Conservation (phyloP, 2,329 filamentous ascomycete species). For the Tolypocladium ovalisporum region DNA sequence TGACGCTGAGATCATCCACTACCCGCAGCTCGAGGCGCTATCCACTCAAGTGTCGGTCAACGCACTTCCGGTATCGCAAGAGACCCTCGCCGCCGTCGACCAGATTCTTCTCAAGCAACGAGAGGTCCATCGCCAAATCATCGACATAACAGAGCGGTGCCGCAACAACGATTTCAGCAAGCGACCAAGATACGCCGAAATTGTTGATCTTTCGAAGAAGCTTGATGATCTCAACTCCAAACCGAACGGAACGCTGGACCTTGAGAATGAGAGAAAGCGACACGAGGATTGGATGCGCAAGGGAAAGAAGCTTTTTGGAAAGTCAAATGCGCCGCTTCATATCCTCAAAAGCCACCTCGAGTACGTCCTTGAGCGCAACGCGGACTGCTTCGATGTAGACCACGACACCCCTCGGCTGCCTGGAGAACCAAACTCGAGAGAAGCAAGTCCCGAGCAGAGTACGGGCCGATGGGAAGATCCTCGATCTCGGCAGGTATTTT, state of each 20-base stretch:
- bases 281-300: conserved; percentile 99
- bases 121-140: conserved; percentile 81
- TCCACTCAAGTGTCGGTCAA: conserved; percentile 65
- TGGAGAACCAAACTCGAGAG: conserved; percentile 82
- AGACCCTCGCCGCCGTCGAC: conserved; percentile 75
- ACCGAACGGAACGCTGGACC: conserved; percentile 77
- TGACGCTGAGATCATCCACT: conserved; percentile 82
- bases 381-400: conserved; percentile 80
- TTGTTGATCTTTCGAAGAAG: conserved; percentile 80
- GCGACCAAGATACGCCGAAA: conserved; percentile 78
- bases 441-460: conserved; percentile 50
- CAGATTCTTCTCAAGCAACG: conserved; percentile 92
- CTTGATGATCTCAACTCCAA: conserved; percentile 87
- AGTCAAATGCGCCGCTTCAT: conserved; percentile 92
- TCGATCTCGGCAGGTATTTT: conserved; percentile 74
- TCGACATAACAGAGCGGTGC: conserved; percentile 69
- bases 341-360: conserved; percentile 93
- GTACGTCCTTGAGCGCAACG: conserved; percentile 80
- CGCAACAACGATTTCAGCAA: conserved; percentile 64
- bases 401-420: conserved; percentile 78
- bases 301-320: conserved; percentile 95
- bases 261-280: conserved; percentile 87
- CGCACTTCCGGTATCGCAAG: conserved; percentile 67
- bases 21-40: conserved; percentile 85
- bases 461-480: conserved; percentile 48